phyloP scores from a whole-genome alignment of 495 filamentous ascomycete species.

The Trichoderma gamsii region DNA sequence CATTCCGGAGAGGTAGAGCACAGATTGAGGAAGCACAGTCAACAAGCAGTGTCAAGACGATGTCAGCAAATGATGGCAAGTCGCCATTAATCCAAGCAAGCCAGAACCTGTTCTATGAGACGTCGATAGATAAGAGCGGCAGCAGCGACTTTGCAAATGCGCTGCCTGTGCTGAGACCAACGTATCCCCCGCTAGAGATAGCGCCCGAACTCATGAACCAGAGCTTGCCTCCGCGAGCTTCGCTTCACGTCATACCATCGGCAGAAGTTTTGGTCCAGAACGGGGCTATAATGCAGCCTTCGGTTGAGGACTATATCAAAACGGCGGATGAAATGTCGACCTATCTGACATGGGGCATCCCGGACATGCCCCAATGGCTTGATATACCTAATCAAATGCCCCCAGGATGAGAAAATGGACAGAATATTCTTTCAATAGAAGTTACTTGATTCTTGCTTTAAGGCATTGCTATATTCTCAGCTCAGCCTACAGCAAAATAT shows the following conservation, averaged over 20 bases:
- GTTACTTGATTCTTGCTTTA: background rate
- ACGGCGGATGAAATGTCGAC: conserved; percentile 8
- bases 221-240: background rate
- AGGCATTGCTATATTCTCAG: background rate
- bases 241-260: background rate
- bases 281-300: background rate
- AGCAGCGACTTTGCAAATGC: background rate
- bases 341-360: conserved; percentile 3
- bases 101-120: background rate
- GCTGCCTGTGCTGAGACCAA: background rate
- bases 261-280: background rate
- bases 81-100: background rate
- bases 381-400: background rate
- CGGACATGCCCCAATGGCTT: background rate
- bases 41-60: background rate
- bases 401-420: background rate
- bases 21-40: background rate
- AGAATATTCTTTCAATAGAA: background rate
- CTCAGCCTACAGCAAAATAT: too few species aligned
- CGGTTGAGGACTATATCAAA: conserved; percentile 3
- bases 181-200: background rate
- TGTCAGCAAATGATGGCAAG: background rate
- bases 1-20: background rate
- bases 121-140: background rate
- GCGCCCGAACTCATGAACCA: background rate